These are phyloP conservation scores for Calonectria montana DNA, from an alignment of 2,329 filamentous ascomycete species.

Conservation along the genomic window DNA sequence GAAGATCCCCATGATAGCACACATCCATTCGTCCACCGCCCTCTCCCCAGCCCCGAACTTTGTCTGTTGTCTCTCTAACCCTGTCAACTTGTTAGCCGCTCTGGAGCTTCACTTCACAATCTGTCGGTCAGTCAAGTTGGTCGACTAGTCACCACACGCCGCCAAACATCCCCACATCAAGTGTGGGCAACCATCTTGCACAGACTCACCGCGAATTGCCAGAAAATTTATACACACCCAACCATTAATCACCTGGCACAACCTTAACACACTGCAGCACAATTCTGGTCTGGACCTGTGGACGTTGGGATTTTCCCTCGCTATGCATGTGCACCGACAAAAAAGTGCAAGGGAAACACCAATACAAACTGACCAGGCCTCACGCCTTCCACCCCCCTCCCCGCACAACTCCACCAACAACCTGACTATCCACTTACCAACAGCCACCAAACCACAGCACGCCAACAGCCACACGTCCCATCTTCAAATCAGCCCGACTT, in stretches of 20 bases:
- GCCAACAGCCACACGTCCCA: constrained; percentile 16
- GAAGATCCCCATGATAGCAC: background rate
- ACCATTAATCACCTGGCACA: background rate
- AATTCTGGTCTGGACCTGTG: background rate
- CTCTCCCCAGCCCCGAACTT: background rate
- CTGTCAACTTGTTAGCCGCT: background rate
- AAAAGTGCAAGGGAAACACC: background rate
- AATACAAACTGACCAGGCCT: background rate
- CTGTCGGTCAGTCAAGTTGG: constrained; percentile 10
- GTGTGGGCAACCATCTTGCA: background rate
- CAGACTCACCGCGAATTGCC: constrained; percentile 1
- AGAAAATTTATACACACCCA: background rate
- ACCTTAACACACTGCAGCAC: background rate
- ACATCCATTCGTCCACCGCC: background rate
- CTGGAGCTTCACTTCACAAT: background rate
- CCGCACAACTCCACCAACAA: constrained; percentile 21
- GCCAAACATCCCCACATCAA: constrained; percentile 1
- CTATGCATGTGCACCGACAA: background rate
- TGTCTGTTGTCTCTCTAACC: background rate
- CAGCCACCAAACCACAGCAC: constrained; percentile 21
- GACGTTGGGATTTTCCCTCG: background rate
- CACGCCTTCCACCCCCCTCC: background rate
- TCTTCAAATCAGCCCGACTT: constrained; percentile 20
- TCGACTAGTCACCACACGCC: constrained; percentile 11
- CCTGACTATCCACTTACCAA: constrained; percentile 22